Percentiles rank a stretch among this genome's conserved stretches.
Evolutionary conservation across 352 stramenopile species (phyloP).

Genomic region (Elongisporangium prolatum): DNA sequence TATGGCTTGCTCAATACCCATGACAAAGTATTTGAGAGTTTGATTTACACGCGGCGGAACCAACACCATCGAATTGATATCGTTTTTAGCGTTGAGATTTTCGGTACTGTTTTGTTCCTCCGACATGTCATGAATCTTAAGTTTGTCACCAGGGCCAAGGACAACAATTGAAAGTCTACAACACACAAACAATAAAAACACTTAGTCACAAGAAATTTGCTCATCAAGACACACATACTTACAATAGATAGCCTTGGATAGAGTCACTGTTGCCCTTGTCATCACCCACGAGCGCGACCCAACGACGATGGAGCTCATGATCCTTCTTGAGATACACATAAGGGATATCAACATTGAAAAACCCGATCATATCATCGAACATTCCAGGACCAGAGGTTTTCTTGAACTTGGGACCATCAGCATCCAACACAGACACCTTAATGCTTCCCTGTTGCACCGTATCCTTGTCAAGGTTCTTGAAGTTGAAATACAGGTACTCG

Average conservation of each 20-base stretch:
- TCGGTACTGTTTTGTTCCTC: slow-evolving; percentile 38
- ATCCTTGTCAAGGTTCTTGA: slow-evolving; percentile 73
- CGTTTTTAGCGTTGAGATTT: slow-evolving; percentile 36
- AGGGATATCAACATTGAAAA: slow-evolving; percentile 79
- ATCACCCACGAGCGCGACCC: slow-evolving; percentile 83
- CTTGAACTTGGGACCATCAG: slow-evolving; percentile 33
- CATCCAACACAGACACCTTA: slow-evolving; percentile 83
- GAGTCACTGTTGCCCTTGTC: slow-evolving; percentile 72
- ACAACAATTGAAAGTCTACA: slow-evolving; percentile 81
- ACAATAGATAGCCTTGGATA: slow-evolving; percentile 88
- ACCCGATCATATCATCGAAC: slow-evolving; percentile 81
- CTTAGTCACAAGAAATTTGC: slow-evolving; percentile 4
- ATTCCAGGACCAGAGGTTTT: slow-evolving; percentile 16
- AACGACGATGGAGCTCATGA: slow-evolving; percentile 87
- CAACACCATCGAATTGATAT: slow-evolving; percentile 79
- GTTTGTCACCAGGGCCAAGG: slow-evolving; percentile 79
- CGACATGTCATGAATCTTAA: slow-evolving; percentile 49
- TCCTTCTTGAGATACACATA: slow-evolving; percentile 83
- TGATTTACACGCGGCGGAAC: slow-evolving; percentile 74
- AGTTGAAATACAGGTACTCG: slow-evolving; percentile 88
- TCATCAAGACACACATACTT: slow-evolving; percentile 16
- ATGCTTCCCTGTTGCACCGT: slow-evolving; percentile 67
- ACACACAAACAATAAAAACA: slow-evolving; percentile 5
- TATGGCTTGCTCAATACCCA: slow-evolving; percentile 72
- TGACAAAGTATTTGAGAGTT: slow-evolving; percentile 68